phyloP scores from a whole-genome alignment of 176 grass and related monocot genomes.

The Luzula sylvatica region DNA sequence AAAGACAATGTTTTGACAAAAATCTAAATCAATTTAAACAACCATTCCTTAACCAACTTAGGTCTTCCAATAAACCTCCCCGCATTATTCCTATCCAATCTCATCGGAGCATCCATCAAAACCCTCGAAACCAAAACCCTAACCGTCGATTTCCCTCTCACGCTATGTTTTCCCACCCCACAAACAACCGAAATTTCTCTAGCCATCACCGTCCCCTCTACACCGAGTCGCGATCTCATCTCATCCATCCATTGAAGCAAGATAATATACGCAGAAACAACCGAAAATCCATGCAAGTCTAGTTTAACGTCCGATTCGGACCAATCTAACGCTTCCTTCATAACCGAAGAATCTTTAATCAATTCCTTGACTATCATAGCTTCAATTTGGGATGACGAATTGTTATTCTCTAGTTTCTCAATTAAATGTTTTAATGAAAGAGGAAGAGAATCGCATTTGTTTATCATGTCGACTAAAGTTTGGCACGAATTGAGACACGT shows the following conservation, averaged over 20 bases:
- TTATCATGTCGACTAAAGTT: constrained; percentile 20
- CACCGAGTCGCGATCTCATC: constrained; percentile 7
- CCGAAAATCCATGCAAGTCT: constrained; percentile 73
- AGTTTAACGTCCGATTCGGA: constrained; percentile 58
- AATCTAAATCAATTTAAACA: constrained; percentile 18
- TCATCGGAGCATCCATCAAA: constrained; percentile 52
- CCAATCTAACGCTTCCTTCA: constrained; percentile 49
- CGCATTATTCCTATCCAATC: constrained; percentile 47
- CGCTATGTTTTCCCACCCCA: constrained; percentile 67
- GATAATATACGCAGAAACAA: constrained; percentile 49
- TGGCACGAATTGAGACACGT: constrained; percentile 55
- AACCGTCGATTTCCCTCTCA: constrained; percentile 54
- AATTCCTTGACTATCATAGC: constrained; percentile 53
- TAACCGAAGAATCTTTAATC: constrained; percentile 28
- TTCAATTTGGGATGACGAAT: constrained; percentile 27
- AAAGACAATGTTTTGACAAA: no score
- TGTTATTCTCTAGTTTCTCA: constrained; percentile 27
- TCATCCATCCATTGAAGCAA: constrained; percentile 67
- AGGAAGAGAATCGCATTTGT: constrained; percentile 26
- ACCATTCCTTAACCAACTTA: constrained; percentile 53
- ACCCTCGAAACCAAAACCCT: constrained; percentile 51
- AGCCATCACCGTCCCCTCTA: constrained; percentile 14
- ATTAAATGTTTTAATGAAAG: constrained; percentile 30
- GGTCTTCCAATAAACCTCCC: constrained; percentile 48
- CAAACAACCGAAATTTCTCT: constrained; percentile 62